Conservation (phyloP, 768 basidiomycete genomes). For the Lactarius tabidus region DNA sequence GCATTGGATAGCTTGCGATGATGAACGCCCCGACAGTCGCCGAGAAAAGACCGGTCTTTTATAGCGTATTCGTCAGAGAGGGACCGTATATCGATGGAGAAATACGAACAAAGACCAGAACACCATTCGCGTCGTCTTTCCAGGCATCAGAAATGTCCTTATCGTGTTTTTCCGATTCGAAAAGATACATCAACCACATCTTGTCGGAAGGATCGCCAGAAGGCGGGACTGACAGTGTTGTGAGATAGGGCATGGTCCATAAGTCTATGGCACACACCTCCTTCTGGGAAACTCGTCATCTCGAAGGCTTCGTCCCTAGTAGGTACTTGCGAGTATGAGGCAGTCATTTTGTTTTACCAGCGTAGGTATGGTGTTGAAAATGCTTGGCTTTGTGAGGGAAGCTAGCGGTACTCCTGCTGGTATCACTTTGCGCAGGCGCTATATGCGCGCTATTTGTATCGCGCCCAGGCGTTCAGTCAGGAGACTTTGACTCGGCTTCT, state of each 20-base stretch:
- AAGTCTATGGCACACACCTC: background rate
- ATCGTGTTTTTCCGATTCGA: constrained; percentile 4
- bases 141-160: background rate
- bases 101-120: background rate
- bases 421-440: background rate
- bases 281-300: background rate
- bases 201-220: background rate
- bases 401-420: background rate
- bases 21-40: constrained; percentile 26
- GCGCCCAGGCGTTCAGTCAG: background rate
- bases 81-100: background rate
- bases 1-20: background rate
- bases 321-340: background rate
- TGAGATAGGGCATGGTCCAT: background rate
- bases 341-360: background rate
- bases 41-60: constrained; percentile 28
- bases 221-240: background rate
- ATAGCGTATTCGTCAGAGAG: background rate
- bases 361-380: background rate
- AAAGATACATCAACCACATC: constrained; percentile 15
- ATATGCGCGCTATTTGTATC: background rate
- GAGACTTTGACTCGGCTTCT: background rate
- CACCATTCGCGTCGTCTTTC: background rate
- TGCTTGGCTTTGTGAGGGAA: background rate
- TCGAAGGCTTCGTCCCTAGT: background rate